Base-by-base conservation (phyloP, 106 monocot species). In the Vanilla planifolia region DNA sequence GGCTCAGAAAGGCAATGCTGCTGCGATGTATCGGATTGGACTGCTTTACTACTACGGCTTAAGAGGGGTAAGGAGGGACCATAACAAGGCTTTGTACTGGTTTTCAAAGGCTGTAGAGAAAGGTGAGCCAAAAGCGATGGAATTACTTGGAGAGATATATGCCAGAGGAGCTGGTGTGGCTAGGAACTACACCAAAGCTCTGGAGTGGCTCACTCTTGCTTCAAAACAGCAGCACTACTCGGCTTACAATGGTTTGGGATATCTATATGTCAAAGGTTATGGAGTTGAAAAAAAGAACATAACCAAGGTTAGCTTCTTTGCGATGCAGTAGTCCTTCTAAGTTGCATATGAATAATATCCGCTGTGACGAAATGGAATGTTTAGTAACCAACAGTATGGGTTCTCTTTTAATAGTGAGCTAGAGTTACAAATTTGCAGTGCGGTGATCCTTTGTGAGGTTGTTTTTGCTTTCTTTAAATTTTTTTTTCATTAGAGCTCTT, bases 231-330 rank as follows among this genome's bases (percentile, higher is more conserved):
- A 77, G 62, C 81, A 85, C 69, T 82, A 76, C 64, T 92, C 91
- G 4, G 96, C 91, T 10, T 88, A 85, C 57, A 98, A 98, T 77
- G 96, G 96, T 6, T 51, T 92, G 51, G 91, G 91, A 17, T 98
- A 98, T 79, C 74, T 98, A 9, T 85, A 92, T 73, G 81, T 86
- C n/a, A 98, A 92, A 77, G 96, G 96, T 20, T 92, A 84, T 64
- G 96, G 96, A 24, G 88, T 98, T 40, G 79, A 89, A 39, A 71
- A 86, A 75, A 81, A 72, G 63, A 89, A 98, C 53, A 76, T 81
- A 43, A 98, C 85, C 21, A 98, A 81, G 48, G 94, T 90, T 57
- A 77, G 70, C 60, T 59, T 29, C 8, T 32, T 36, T 35, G 1
- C 9, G 1, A 4, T 53, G 15, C n/a, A 4, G 0, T 57, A 15